Base-by-base conservation (phyloP, 1,284 basidiomycete species). In the Ustilago tritici region DNA sequence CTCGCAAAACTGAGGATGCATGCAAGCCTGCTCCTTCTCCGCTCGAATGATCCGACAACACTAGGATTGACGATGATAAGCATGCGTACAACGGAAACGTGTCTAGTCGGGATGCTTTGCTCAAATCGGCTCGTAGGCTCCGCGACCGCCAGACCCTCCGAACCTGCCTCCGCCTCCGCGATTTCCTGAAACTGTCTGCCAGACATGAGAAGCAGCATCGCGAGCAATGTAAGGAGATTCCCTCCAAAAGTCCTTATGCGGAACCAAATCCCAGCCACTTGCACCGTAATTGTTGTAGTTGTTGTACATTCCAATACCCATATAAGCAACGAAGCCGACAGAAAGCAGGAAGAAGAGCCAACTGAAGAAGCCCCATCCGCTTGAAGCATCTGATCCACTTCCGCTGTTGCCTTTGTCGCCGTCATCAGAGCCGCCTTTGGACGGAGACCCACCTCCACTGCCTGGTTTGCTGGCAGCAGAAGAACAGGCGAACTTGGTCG, bases 261-360 rank as follows among this genome's bases (percentile, higher is more conserved):
- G 82, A 0, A 84, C 61, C 1, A 82, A 61, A 53, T 84, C 82
- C 82, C 82, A 84, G 12, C 82, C 82, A 35, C 57, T 77, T 0
- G 81, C 80, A 14, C 82, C 82, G 55, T 82, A 84, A 34, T 82
- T 76, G 61, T 68, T 79, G 58, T 82, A 80, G 65, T 84, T 84
- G 61, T 72, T 68, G 77, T 80, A 82, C 58, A 81, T 76, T 10
- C 81, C 81, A 0, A 71, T 52, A 7, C 60, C 77, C 68, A 82
- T 65, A 60, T 82, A 82, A 15, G 60, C 61, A n/a, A 57, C 43
- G 34, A 73, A 68, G 11, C 74, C 69, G 11, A 66, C 40, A 11
- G 70, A 54, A 23, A 75, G 34, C 11, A 75, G 46, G 61, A 78
- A 78, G 57, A 78, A 66, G 43, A 75, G 57, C 76, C 76, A 78